Conservation (phyloP, 2,329 filamentous ascomycete genomes). For the Zymoseptoria pseudotritici region DNA sequence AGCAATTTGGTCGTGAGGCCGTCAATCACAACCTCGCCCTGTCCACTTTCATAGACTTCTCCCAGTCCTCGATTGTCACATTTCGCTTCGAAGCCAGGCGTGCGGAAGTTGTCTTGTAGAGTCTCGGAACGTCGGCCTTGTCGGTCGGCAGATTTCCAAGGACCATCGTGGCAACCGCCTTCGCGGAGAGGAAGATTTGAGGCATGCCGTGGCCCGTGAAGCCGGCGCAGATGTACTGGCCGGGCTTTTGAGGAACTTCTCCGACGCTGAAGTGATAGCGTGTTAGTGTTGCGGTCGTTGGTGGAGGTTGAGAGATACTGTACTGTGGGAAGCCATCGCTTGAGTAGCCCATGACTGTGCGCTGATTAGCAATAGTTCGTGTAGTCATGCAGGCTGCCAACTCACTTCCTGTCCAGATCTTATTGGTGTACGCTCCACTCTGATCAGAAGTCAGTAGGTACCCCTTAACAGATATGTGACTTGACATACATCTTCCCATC, state of each 20-base stretch:
- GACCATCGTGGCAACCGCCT: slow-evolving; percentile 15
- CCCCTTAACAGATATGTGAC: background rate
- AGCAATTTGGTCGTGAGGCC: no score
- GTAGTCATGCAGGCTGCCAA: background rate
- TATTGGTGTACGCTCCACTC: slow-evolving; percentile 24
- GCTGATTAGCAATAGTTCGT: background rate
- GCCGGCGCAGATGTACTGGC: slow-evolving; percentile 19
- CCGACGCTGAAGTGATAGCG: slow-evolving; percentile 9
- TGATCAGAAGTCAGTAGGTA: background rate
- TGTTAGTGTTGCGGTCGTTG: background rate
- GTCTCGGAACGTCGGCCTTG: slow-evolving; percentile 13
- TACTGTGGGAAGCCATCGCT: slow-evolving; percentile 15
- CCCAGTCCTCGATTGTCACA: slow-evolving; percentile 12
- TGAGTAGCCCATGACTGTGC: slow-evolving; percentile 20
- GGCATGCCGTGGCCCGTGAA: slow-evolving; percentile 21
- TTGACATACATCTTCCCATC: slow-evolving; percentile 38
- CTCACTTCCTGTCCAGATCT: slow-evolving; percentile 38
- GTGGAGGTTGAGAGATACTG: background rate
- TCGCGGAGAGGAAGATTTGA: slow-evolving; percentile 17
- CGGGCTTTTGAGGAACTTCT: slow-evolving; percentile 13
- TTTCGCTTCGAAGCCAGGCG: slow-evolving; percentile 12
- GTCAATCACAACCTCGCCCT: slow-evolving; percentile 8
- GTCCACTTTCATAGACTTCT: slow-evolving; percentile 4
- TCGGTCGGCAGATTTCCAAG: slow-evolving; percentile 6
- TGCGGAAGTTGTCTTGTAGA: slow-evolving; percentile 12